Conservation (phyloP, 192 early-diverging fungal species). For the Borealophlyctis nickersoniae region DNA sequence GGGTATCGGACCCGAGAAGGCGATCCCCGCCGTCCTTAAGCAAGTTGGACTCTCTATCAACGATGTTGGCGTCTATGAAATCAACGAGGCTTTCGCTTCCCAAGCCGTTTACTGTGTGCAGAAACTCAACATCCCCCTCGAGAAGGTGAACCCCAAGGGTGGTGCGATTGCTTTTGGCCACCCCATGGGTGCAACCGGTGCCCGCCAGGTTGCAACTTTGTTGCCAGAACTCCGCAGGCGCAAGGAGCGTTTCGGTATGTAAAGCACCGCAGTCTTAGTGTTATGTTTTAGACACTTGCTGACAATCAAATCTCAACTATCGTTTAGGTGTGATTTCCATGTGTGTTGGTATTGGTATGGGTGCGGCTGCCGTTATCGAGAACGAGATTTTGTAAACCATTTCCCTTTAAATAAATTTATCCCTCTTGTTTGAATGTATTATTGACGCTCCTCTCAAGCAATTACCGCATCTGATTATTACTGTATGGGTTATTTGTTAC, state of each 20-base stretch:
- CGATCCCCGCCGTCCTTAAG: constrained; percentile 84
- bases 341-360: constrained; percentile 92
- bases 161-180: constrained; percentile 98
- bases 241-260: constrained; percentile 73
- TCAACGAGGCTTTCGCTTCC: constrained; percentile 99
- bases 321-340: constrained; percentile 80
- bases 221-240: constrained; percentile 87
- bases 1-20: constrained; percentile 94
- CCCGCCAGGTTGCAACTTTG: constrained; percentile 93
- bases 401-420: not conserved
- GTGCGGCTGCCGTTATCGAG: constrained; percentile 85
- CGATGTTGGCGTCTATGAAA: constrained; percentile 86
- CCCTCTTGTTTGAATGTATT: no score
- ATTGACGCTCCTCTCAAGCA: no score
- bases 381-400: constrained; percentile 39
- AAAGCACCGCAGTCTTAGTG: no score
- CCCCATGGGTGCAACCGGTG: constrained; percentile 82
- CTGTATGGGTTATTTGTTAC: no score
- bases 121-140: constrained; percentile 78
- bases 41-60: constrained; percentile 70
- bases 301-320: no score
- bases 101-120: constrained; percentile 91
- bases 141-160: constrained; percentile 97
- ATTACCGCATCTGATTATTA: no score
- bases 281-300: no score